Evolutionary conservation across 768 basidiomycete species (phyloP), one percentile per base, ranked within the genome.

Genomic region (Chalciporus chontae): DNA sequence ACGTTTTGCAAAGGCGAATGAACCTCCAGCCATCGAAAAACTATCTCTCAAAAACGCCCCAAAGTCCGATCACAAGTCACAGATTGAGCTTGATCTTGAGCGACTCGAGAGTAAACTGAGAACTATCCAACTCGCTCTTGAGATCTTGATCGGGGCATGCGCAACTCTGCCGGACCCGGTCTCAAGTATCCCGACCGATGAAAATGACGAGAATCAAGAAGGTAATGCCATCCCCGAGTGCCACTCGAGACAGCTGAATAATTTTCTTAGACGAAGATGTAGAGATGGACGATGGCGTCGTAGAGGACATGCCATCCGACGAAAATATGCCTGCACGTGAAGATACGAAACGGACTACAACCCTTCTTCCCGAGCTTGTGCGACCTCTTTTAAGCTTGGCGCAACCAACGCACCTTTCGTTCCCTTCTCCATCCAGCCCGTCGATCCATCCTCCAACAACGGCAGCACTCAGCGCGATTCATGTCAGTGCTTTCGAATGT

Each of bases 371-470:
- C 0, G 70, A 78, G 1, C 74, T 94, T n/a, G 80, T 86, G 9
- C 72, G 75, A 21, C 85, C 90, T 3, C 71, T 89, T 6, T 73
- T 93, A 5, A 64, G 77, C 2, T 78, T 95, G 24, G 76, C 86
- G 38, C 81, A 81, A 26, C 90, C 91, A 0, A 92, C 88, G 0
- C 62, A 77, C 0, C 77, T 94, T 14, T 95, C 94, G 4, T 95
- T 94, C 71, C 80, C 87, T 14, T 89, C 90, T 0, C 73, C 78
- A 15, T 75, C 80, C 19, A 69, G 77, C 5, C 79, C 80, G 10
- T 93, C 91, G 0, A 73, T 77, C 18, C 90, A 95, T 62, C 90
- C 92, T 36, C 94, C 94, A 2, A 93, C 86, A 11, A 95, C 94
- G 0, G 90, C 92, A 21, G 87, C 76, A 9, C 78, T 97, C 40